phyloP scores from a whole-genome alignment of 2,329 filamentous ascomycete genomes.

The Chaetothyriales sp. region DNA sequence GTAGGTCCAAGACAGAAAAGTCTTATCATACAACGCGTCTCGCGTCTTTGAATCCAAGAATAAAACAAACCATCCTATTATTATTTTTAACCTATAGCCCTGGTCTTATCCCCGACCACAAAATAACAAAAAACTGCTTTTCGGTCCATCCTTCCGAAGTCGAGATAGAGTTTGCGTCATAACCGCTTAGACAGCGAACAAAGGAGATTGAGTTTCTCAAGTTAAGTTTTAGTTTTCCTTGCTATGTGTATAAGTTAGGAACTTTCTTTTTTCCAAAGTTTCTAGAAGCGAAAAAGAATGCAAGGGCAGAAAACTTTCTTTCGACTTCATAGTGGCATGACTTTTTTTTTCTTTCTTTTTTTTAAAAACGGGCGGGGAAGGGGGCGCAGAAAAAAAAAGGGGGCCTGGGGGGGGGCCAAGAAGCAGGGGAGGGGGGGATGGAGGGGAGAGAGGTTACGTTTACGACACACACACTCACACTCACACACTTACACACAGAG shows the following conservation, averaged over 20 bases:
- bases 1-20: no score
- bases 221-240: slow-evolving; percentile 28
- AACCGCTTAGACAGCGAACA: slow-evolving; percentile 24
- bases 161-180: slow-evolving; percentile 11
- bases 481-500: no score
- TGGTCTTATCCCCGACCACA: neutral
- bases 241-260: slow-evolving; percentile 9
- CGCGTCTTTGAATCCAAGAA: no score
- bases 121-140: neutral
- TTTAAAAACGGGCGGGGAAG: no score
- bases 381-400: no score
- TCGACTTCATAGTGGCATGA: slow-evolving; percentile 33
- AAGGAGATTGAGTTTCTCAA: slow-evolving; percentile 30
- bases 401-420: no score
- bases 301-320: slow-evolving; percentile 26
- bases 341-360: slow-evolving; percentile 38
- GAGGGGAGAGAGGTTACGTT: no score
- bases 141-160: neutral
- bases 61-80: no score
- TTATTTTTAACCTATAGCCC: no score
- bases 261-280: slow-evolving; percentile 29
- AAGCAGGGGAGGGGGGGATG: no score
- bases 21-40: no score
- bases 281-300: slow-evolving; percentile 22
- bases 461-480: no score